Conservation (phyloP, 345 rosid genomes). For the Toxicodendron radicans region DNA sequence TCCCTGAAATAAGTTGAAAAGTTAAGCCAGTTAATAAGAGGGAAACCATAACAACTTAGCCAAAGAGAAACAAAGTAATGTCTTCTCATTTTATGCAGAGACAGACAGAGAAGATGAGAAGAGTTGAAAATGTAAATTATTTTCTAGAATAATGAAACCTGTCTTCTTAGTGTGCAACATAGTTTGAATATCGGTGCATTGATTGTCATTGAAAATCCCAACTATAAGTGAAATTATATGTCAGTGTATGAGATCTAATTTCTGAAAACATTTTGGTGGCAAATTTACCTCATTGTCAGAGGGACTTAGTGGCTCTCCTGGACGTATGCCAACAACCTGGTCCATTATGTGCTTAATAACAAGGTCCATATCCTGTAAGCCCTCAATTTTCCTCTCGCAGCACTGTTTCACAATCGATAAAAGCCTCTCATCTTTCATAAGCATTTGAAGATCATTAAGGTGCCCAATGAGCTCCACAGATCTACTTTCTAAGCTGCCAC, state of each 20-base stretch:
- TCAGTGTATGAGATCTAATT: neutral
- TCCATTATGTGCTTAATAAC: slow-evolving; percentile 45
- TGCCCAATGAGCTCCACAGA: slow-evolving; percentile 52
- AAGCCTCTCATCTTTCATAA: slow-evolving; percentile 52
- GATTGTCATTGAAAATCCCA: neutral
- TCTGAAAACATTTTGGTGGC: neutral
- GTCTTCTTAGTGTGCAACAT: neutral
- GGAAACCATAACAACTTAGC: slow-evolving; percentile 19
- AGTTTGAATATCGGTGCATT: neutral
- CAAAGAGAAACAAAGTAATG: slow-evolving; percentile 5
- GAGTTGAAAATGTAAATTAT: neutral
- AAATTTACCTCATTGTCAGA: slow-evolving; percentile 48
- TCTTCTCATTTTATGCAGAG: neutral
- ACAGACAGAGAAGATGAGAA: neutral
- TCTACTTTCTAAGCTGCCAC: slow-evolving; percentile 52
- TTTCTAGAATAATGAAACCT: neutral
- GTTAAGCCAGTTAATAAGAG: slow-evolving; percentile 14
- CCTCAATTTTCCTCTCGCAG: slow-evolving; percentile 52
- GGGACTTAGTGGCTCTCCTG: slow-evolving; percentile 33
- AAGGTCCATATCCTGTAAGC: slow-evolving; percentile 58
- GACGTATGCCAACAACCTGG: slow-evolving; percentile 31
- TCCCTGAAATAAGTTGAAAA: slow-evolving; percentile 44
- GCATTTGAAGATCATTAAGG: slow-evolving; percentile 53
- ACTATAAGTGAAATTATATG: neutral
- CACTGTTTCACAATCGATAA: slow-evolving; percentile 46